Conservation (phyloP, 345 rosid species). For the Eucalyptus regnans region DNA sequence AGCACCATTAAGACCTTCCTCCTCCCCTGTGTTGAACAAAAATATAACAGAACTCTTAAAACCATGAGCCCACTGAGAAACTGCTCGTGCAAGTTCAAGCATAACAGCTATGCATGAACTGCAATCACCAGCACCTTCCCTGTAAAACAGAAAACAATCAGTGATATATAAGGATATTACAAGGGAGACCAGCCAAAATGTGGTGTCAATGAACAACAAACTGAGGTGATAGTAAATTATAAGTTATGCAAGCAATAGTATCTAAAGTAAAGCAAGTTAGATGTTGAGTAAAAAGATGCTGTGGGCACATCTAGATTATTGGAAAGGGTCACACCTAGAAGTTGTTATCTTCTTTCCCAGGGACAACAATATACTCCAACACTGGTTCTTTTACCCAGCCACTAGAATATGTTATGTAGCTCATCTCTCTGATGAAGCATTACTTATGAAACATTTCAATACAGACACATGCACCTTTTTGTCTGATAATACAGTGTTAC, state of each 20-base stretch:
- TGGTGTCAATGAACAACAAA: background rate
- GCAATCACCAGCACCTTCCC: conserved; percentile 98
- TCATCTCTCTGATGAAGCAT: background rate
- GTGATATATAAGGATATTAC: background rate
- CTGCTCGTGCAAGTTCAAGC: conserved; percentile 91
- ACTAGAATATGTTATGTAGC: background rate
- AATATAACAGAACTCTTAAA: conserved; percentile 82
- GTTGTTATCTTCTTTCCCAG: background rate
- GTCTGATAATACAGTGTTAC: background rate
- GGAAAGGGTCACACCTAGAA: background rate
- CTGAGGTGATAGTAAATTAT: background rate
- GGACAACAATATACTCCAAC: background rate
- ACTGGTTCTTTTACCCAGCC: background rate
- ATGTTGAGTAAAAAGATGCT: background rate
- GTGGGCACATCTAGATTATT: background rate
- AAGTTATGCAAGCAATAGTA: background rate
- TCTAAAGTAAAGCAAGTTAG: background rate
- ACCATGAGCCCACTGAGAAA: conserved; percentile 93
- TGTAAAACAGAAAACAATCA: conserved; percentile 4
- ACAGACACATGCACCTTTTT: background rate
- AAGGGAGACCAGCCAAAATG: background rate
- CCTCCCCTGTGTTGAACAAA: conserved; percentile 89
- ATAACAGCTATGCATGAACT: conserved; percentile 93
- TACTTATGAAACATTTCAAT: background rate
- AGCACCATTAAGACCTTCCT: conserved; percentile 96